Evolutionary conservation across 1,284 basidiomycete species (phyloP), one percentile per base, ranked within the genome.

Genomic region (Mrakiaceae sp.): DNA sequence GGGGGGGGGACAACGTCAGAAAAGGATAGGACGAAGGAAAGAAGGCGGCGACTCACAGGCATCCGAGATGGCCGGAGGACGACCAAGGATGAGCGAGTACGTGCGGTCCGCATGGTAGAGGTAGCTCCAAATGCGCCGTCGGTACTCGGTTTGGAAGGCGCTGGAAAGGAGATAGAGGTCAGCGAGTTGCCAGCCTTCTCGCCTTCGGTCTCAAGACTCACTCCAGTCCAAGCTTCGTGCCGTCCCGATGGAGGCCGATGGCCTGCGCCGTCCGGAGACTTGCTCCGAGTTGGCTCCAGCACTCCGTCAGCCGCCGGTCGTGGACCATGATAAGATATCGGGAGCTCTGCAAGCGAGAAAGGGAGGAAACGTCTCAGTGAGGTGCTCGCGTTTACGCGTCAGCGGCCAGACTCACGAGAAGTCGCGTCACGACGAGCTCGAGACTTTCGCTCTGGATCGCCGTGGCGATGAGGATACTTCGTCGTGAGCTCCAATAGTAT

Each of bases 211-310:
- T 27, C 27, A 12, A 8, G 8, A 74, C 83, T 73, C 70, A 90
- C 89, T 77, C 76, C 9, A 78, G 66, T 0, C 77, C 77, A 79
- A 89, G 85, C 64, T 85, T 86, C n/a, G 85, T 82, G 11, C 90
- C 90, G 74, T 97, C 93, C 63, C 94, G 82, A 75, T 97, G 93
- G 48, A 97, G 77, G 14, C 93, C 94, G 51, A 97, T 84, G 1
- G 93, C 93, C 73, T 96, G 93, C 10, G 93, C 94, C 12, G 92
- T 96, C 62, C 93, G 80, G 16, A 97, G 85, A 51, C 91, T 91
- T 1, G 90, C 91, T 58, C 93, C 93, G 10, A 97, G 80, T 71
- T 94, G 89, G 72, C 89, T 92, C 92, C 94, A 97, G 72, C 90
- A 93, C 77, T 96, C 93, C 5, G 50, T 68, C 60, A 67, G 51